Percentiles rank a stretch among this genome's conserved stretches.
These are phyloP conservation scores for Suillus paluster DNA, from an alignment of 768 basidiomycete genomes.

Conservation along the genomic window DNA sequence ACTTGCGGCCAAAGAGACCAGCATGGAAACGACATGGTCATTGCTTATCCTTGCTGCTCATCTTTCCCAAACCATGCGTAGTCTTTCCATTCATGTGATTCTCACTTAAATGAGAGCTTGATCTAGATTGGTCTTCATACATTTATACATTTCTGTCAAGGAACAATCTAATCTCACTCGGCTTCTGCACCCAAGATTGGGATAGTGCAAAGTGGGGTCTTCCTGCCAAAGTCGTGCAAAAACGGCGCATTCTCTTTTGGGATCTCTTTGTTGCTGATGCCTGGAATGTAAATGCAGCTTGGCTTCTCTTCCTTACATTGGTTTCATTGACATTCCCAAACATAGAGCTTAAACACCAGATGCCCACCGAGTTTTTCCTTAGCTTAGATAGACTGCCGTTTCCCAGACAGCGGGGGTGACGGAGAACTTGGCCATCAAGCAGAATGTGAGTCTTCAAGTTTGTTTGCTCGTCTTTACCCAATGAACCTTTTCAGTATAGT, in stretches of 20 bases:
- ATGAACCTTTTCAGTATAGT: constrained; percentile 41
- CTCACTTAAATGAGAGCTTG: constrained; percentile 19
- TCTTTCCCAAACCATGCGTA: constrained; percentile 63
- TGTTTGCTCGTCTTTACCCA: constrained; percentile 1
- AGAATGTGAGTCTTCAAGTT: constrained; percentile 30
- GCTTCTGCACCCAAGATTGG: constrained; percentile 46
- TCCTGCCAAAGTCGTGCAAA: constrained; percentile 62
- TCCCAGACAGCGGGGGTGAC: constrained; percentile 41
- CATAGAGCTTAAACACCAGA: constrained; percentile 69
- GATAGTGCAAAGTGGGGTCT: constrained; percentile 70
- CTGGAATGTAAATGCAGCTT: constrained; percentile 59
- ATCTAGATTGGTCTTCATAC: constrained; percentile 68
- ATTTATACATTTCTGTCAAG: constrained; percentile 32
- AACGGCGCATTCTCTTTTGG: constrained; percentile 76
- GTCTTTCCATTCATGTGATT: constrained; percentile 10
- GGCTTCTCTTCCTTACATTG: neutral
- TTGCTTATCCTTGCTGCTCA: constrained; percentile 67
- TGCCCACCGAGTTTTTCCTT: constrained; percentile 71
- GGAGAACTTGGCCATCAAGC: constrained; percentile 25
- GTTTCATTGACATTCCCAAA: constrained; percentile 16
- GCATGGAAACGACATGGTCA: constrained; percentile 76
- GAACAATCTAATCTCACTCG: constrained; percentile 14
- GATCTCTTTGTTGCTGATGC: constrained; percentile 74
- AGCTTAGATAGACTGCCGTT: constrained; percentile 69
- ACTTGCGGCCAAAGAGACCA: constrained; percentile 57